Conservation (phyloP, 306 rosid species). For the Fragaria ananassa region DNA sequence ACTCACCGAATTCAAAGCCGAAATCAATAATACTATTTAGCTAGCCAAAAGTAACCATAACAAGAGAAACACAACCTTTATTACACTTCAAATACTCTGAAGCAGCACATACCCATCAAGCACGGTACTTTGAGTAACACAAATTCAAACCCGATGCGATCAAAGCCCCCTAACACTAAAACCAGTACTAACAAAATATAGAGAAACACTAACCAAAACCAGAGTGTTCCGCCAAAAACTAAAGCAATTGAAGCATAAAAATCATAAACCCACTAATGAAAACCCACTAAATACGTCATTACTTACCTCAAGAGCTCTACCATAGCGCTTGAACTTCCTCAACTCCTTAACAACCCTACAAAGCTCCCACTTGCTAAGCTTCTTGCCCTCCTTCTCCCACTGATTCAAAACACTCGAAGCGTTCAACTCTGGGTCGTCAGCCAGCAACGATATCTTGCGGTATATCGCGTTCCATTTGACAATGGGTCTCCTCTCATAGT, state of each 20-base stretch:
- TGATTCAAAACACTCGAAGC: conserved; percentile 58
- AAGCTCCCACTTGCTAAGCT: conserved; percentile 78
- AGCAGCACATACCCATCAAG: conserved; percentile 5
- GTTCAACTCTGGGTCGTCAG: conserved; percentile 54
- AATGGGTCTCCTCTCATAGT: conserved; percentile 60
- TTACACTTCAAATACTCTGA: not conserved
- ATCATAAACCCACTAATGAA: not conserved
- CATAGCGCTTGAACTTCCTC: conserved; percentile 54
- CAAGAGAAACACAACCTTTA: not conserved
- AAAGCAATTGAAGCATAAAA: not conserved
- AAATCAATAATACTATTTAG: not conserved
- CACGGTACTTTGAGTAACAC: not conserved
- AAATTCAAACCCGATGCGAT: not conserved
- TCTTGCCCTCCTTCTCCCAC: conserved; percentile 84
- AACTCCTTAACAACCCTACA: conserved; percentile 70
- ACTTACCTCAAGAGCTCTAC: conserved; percentile 76
- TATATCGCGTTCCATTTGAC: conserved; percentile 64
- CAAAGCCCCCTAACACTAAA: not conserved
- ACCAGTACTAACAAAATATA: not conserved
- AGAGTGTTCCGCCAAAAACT: not conserved
- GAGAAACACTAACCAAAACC: not conserved
- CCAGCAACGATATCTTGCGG: conserved; percentile 47
- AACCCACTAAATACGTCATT: not conserved
- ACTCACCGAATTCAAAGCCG: not conserved
- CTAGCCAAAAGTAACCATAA: not conserved